phyloP scores from a whole-genome alignment of 176 grass and related monocot species.

The Dactylis glomerata region DNA sequence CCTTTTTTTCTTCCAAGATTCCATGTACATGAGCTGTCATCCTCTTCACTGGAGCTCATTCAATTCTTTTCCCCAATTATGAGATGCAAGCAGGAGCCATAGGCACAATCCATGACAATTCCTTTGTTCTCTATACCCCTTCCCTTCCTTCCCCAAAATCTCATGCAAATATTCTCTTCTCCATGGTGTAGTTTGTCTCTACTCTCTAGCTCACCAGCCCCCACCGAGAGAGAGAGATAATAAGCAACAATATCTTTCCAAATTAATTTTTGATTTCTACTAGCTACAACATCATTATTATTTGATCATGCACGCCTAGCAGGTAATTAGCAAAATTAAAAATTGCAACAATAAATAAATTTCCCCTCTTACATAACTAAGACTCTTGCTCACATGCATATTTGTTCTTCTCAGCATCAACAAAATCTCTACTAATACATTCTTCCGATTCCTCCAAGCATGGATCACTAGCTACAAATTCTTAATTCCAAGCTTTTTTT shows the following conservation, averaged over 20 bases:
- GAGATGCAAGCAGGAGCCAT: constrained; percentile 42
- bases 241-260: constrained; percentile 16
- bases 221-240: background rate
- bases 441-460: background rate
- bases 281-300: constrained; percentile 32
- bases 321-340: constrained; percentile 38
- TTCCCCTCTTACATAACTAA: background rate
- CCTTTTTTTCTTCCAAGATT: constrained; percentile 25
- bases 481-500: background rate
- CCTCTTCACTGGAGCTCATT: constrained; percentile 28
- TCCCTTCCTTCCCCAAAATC: constrained; percentile 36
- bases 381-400: constrained; percentile 9
- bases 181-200: constrained; percentile 38
- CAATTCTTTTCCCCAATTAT: constrained; percentile 39
- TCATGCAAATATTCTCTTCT: constrained; percentile 53
- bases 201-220: constrained; percentile 3
- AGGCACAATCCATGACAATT: constrained; percentile 47
- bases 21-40: constrained; percentile 55
- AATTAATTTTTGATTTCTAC: constrained; percentile 37
- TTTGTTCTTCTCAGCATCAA: background rate
- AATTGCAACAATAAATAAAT: constrained; percentile 12
- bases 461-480: background rate
- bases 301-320: constrained; percentile 34
- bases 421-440: background rate
- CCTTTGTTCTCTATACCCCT: constrained; percentile 49